These are phyloP conservation scores for Dicorynia guianensis DNA, from an alignment of 306 rosid genomes.

Conservation along the genomic window DNA sequence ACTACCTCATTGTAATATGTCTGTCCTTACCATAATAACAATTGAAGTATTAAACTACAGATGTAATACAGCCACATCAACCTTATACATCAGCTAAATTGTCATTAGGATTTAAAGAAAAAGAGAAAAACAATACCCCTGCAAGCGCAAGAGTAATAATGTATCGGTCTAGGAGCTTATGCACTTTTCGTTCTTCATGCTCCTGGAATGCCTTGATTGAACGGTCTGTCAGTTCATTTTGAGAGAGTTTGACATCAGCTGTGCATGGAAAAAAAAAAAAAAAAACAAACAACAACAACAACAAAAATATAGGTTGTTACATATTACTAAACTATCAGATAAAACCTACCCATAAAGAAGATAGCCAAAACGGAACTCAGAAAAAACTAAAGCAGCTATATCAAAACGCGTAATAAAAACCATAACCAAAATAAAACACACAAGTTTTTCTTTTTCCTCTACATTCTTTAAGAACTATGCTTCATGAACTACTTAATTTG, in stretches of 20 bases:
- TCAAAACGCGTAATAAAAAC: constrained; percentile 22
- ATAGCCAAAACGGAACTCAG: constrained; percentile 3
- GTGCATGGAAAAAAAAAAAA: constrained; percentile 26
- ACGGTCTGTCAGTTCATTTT: constrained; percentile 43
- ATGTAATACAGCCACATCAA: constrained; percentile 16
- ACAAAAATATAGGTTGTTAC: background rate
- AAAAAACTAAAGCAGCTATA: constrained; percentile 10
- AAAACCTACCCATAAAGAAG: constrained; percentile 14
- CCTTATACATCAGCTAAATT: constrained; percentile 5
- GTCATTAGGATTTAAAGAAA: constrained; percentile 23
- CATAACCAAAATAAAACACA: constrained; percentile 28
- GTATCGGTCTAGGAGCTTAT: constrained; percentile 65
- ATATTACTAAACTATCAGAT: constrained; percentile 13
- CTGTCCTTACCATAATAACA: constrained; percentile 26
- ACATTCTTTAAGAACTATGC: background rate
- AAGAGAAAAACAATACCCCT: constrained; percentile 59
- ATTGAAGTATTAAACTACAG: background rate
- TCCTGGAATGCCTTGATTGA: constrained; percentile 45
- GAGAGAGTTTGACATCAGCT: constrained; percentile 50
- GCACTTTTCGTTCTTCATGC: constrained; percentile 48
- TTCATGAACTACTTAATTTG: constrained; percentile 7
- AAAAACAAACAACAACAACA: no score
- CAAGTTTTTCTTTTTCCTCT: background rate
- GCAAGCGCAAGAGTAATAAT: constrained; percentile 53
- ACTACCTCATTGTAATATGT: constrained; percentile 22